A percentile compares a stretch with the other conserved stretches of the same genome.
Conservation (phyloP, 2,329 filamentous ascomycete genomes). For the Ophiostoma sp. region DNA sequence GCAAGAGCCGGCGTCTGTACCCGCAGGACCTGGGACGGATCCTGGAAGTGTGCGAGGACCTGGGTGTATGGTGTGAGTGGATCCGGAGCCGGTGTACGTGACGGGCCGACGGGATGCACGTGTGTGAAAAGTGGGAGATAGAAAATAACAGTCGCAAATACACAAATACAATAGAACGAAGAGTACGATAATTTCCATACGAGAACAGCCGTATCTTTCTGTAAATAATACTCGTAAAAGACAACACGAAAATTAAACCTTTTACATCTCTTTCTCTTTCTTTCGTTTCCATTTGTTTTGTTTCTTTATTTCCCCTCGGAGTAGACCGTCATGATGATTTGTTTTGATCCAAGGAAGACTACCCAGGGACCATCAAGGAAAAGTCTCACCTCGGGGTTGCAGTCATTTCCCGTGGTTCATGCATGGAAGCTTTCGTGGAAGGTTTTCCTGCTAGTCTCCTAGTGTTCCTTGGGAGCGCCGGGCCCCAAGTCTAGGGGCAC, state of each 20-base stretch:
- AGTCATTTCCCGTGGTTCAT: conserved; percentile 25
- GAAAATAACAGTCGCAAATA: not conserved
- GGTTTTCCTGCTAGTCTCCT: conserved; percentile 10
- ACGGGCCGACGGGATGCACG: conserved; percentile 12
- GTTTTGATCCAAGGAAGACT: not conserved
- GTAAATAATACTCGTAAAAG: not conserved
- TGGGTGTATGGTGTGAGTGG: conserved; percentile 57
- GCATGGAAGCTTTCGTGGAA: conserved; percentile 25
- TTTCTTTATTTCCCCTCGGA: not conserved
- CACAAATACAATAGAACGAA: not conserved
- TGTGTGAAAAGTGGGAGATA: not conserved
- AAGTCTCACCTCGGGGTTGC: not conserved
- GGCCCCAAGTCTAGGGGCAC: not conserved
- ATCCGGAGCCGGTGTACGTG: conserved; percentile 42
- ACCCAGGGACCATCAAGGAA: not conserved
- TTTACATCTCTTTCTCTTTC: not conserved
- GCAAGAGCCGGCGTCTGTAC: conserved; percentile 41
- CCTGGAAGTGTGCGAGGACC: conserved; percentile 53
- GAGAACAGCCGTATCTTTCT: not conserved
- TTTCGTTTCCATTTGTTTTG: not conserved
- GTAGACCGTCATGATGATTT: not conserved
- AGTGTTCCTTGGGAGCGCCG: not conserved
- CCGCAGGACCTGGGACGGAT: conserved; percentile 47
- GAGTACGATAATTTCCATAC: conserved; percentile 2
- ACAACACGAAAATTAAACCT: not conserved